Base-by-base conservation (phyloP, 768 basidiomycete species). In the Serendipita vermifera region DNA sequence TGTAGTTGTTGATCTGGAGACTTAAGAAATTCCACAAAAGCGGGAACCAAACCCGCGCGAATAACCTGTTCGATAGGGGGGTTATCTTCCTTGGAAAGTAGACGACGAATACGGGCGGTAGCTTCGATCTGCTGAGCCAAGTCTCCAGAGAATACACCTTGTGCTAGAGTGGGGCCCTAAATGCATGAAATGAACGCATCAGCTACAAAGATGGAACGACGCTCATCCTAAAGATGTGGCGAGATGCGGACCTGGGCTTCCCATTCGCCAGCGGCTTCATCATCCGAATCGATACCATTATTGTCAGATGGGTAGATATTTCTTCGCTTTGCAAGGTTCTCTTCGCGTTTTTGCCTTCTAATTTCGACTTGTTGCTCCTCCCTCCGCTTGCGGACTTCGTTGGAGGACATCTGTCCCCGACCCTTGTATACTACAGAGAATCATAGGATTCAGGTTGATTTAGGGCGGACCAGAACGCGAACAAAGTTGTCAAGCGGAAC, bases 51-150 rank as follows among this genome's bases (percentile, higher is more conserved):
- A 57, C 90, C 87, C 69, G 92, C 94, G 64, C 93, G 89, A 68
- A 94, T 57, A 62, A 99, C 94, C 69, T 83, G 82, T 69, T 99
- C 96, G 68, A 99, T 99, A 17, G 94, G 96, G 43, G 96, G 96
- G 69, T 97, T 99, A 76, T 93, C 94, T 74, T 99, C 96, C 74
- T 99, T 99, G 62, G 93, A 97, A 61, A 99, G 80, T 36, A 99
- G 79, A 72, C 97, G 98, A 65, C 96, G 85, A 78, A 98, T 98
- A 72, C 88, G 94, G 66, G 90, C 97, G 15, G 96, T 98, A 66
- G 94, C 87, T 70, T 97, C 93, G 31, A 57, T 43, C 56, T 57
- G 36, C 5, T 35, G 36, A 29, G 5, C 6, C 6, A 33, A 20
- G 6, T 35, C 54, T n/a, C 54, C 54, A 29, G 9, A 39, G 54